A percentile compares a stretch with the other conserved stretches of the same genome.
Conservation (phyloP, 495 filamentous ascomycete genomes). For the Venustampulla echinocandica region DNA sequence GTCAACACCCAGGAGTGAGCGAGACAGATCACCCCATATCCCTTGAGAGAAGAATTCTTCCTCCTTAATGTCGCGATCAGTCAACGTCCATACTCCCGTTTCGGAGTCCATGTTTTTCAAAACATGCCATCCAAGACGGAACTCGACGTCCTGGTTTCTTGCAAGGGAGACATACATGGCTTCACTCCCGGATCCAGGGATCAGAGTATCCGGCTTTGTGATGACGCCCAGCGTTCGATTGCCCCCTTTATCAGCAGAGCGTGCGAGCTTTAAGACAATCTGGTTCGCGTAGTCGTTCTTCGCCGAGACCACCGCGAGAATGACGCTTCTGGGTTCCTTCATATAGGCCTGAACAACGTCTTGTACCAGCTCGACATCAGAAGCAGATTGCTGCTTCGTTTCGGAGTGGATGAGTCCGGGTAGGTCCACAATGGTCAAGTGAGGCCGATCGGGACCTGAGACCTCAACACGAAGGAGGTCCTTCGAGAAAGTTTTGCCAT, state of each 20-base stretch:
- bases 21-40: slow-evolving; percentile 18
- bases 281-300: slow-evolving; percentile 45
- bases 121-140: slow-evolving; percentile 44
- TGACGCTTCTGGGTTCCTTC: slow-evolving; percentile 37
- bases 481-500: slow-evolving; percentile 33
- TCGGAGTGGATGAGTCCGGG: slow-evolving; percentile 43
- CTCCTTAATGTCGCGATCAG: slow-evolving; percentile 30
- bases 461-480: slow-evolving; percentile 44
- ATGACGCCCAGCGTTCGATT: slow-evolving; percentile 40
- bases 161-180: slow-evolving; percentile 30
- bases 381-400: slow-evolving; percentile 32
- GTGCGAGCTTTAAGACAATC: slow-evolving; percentile 36
- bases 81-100: slow-evolving; percentile 27
- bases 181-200: slow-evolving; percentile 31
- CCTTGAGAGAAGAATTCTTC: slow-evolving; percentile 35
- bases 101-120: slow-evolving; percentile 40
- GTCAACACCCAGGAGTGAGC: slow-evolving; percentile 35
- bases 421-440: slow-evolving; percentile 47
- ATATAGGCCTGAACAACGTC: slow-evolving; percentile 39
- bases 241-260: slow-evolving; percentile 30
- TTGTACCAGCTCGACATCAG: slow-evolving; percentile 35
- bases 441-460: slow-evolving; percentile 39
- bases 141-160: slow-evolving; percentile 37
- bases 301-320: slow-evolving; percentile 43
- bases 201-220: slow-evolving; percentile 41